These are phyloP conservation scores for Ochromonas danica DNA, from an alignment of 108 stramenopile species.

Conservation along the genomic window DNA sequence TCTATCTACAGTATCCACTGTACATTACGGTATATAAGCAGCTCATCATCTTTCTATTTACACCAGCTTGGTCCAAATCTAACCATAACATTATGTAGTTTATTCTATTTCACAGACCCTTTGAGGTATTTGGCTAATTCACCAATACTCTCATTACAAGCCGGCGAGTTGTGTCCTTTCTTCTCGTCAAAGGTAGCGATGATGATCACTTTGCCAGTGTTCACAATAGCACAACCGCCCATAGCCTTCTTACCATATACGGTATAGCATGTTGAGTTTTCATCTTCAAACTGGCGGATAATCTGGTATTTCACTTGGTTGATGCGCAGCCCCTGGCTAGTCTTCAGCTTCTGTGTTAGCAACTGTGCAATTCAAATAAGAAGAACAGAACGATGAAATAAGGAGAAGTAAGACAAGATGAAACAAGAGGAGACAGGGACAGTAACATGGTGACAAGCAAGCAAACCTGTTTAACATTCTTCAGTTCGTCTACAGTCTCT, in stretches of 20 bases:
- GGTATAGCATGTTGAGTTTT: slow-evolving; percentile 3
- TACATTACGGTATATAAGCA: too few species aligned
- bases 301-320: slow-evolving; percentile 6
- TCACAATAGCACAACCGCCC: background rate
- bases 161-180: background rate
- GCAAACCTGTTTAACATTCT: background rate
- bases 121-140: slow-evolving; percentile 25
- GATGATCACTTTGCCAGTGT: background rate
- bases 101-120: background rate
- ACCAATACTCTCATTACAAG: background rate
- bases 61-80: too few species aligned
- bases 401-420: too few species aligned
- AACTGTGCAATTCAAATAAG: too few species aligned
- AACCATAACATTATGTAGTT: background rate
- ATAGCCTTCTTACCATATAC: slow-evolving; percentile 35
- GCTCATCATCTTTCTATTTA: too few species aligned
- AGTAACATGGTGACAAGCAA: too few species aligned
- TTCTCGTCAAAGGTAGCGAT: slow-evolving; percentile 18
- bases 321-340: slow-evolving; percentile 10
- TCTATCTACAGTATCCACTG: too few species aligned
- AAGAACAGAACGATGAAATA: too few species aligned
- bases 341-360: slow-evolving; percentile 6
- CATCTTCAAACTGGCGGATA: slow-evolving; percentile 24
- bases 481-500: slow-evolving; percentile 32
- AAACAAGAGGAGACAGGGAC: too few species aligned